Conservation (phyloP, 805 yeast species). For the Saccharomyces kudriavzevii region DNA sequence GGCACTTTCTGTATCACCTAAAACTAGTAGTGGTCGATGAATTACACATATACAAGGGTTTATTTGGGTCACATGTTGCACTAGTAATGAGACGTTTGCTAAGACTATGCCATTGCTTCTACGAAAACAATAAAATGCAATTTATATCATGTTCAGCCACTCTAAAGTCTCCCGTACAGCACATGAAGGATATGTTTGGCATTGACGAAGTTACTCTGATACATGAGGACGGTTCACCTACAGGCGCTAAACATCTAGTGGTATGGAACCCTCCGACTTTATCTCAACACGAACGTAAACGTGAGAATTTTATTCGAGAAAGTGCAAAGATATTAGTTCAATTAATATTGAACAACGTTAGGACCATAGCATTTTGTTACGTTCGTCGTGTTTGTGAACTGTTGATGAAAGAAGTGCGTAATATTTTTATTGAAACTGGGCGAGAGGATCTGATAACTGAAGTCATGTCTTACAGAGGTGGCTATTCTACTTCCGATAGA, state of each 20-base stretch:
- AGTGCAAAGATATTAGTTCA: conserved; percentile 68
- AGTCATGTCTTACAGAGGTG: conserved; percentile 91
- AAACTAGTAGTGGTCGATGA: conserved; percentile 75
- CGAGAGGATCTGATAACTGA: conserved; percentile 44
- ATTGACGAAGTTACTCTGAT: conserved; percentile 51
- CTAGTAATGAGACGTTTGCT: conserved; percentile 72
- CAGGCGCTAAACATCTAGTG: conserved; percentile 64
- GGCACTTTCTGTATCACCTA: conserved; percentile 52
- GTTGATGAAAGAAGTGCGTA: conserved; percentile 73
- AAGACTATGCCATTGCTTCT: conserved; percentile 38
- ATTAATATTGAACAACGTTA: conserved; percentile 52
- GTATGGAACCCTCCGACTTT: conserved; percentile 81
- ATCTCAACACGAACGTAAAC: conserved; percentile 44
- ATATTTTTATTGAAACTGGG: conserved; percentile 38
- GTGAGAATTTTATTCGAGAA: conserved; percentile 66
- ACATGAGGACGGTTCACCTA: conserved; percentile 80
- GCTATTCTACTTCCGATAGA: conserved; percentile 80
- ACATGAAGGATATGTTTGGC: conserved; percentile 71
- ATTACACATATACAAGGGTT: conserved; percentile 79
- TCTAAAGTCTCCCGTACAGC: conserved; percentile 59
- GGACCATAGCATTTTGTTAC: conserved; percentile 86
- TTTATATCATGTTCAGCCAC: conserved; percentile 95
- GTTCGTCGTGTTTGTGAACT: conserved; percentile 81
- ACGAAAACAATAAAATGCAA: conserved; percentile 40
- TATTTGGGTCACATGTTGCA: conserved; percentile 90